phyloP scores from a whole-genome alignment of 139 green algal species.

The Closterium sp. region DNA sequence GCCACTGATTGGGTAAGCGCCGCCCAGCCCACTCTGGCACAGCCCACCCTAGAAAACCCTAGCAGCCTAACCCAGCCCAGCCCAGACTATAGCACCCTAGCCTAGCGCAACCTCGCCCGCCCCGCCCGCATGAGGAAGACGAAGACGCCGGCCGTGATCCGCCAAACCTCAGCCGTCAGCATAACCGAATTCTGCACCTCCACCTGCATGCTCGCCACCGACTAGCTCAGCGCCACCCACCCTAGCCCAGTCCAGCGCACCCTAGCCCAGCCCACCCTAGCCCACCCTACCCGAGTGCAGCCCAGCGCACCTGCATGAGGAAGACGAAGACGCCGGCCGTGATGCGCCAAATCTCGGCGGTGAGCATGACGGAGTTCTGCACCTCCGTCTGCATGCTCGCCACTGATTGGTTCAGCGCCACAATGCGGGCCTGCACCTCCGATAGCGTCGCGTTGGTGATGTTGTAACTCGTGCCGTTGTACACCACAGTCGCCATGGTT shows the following conservation, averaged over 20 bases:
- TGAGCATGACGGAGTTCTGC: neutral
- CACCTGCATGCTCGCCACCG: neutral
- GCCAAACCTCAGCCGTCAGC: neutral
- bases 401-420: neutral
- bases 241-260: neutral
- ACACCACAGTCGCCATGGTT: neutral
- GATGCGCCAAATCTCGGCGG: neutral
- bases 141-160: neutral
- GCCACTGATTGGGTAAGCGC: too few relatives aligned
- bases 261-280: neutral
- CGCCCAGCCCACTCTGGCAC: too few relatives aligned
- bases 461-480: neutral
- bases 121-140: constrained; percentile 1
- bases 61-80: too few relatives aligned
- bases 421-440: neutral
- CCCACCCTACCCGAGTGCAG: neutral
- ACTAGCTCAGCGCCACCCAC: neutral
- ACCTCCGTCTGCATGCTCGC: neutral
- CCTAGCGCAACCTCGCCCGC: too few relatives aligned
- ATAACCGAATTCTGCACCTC: neutral
- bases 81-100: too few relatives aligned
- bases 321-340: neutral
- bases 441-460: neutral
- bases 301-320: constrained; percentile 1
- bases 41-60: too few relatives aligned